Evolutionary conservation across 495 filamentous ascomycete species (phyloP).

Genomic region (Bombardia bombarda): DNA sequence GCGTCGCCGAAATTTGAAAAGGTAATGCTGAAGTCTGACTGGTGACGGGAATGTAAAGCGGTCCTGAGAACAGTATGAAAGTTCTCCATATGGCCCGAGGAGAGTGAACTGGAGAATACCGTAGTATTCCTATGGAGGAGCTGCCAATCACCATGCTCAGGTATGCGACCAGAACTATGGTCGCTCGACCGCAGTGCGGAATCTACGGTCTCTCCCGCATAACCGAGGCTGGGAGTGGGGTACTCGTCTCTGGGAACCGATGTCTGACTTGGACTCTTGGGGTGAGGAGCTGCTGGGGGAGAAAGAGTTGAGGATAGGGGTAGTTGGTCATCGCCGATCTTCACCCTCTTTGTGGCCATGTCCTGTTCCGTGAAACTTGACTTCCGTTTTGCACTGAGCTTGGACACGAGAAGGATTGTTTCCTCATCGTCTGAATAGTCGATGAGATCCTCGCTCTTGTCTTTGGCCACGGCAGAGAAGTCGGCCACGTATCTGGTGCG

Average conservation of each 20-base stretch:
- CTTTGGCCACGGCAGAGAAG: background rate
- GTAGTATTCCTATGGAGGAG: no score
- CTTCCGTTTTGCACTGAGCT: conserved; percentile 1
- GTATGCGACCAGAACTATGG: no score
- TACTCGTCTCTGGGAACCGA: no score
- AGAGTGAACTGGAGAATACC: no score
- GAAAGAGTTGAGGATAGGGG: no score
- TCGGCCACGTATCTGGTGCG: background rate
- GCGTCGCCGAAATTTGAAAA: conserved; percentile 9
- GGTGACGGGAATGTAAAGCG: conserved; percentile 4
- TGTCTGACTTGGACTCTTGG: background rate
- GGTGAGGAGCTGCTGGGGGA: no score
- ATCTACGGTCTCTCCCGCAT: no score
- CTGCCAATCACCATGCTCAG: no score
- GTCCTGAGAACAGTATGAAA: background rate
- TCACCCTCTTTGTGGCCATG: background rate
- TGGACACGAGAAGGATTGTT: background rate
- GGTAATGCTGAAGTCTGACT: conserved; percentile 8
- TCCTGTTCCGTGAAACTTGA: background rate
- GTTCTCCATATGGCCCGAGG: background rate
- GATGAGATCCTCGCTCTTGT: conserved; percentile 10
- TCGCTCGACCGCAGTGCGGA: no score
- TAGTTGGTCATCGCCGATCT: background rate
- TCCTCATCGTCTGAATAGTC: conserved; percentile 27
- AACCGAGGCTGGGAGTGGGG: no score